Evolutionary conservation across 2,329 filamentous ascomycete genomes (phyloP).

Genomic region (Raffaelea deltoideospora): DNA sequence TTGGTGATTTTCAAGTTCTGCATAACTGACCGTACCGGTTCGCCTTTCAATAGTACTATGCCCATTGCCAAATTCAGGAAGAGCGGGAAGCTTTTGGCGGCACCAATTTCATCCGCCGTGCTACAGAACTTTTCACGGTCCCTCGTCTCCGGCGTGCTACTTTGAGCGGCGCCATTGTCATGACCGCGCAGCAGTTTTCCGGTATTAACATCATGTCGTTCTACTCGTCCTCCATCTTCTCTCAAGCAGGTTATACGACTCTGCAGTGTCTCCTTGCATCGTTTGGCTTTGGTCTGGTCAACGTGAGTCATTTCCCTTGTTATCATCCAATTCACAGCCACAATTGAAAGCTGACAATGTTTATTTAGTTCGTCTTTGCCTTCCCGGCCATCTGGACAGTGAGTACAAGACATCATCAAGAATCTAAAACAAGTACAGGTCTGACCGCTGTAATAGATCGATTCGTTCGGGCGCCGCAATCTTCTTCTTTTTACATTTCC

Average conservation of each 20-base stretch:
- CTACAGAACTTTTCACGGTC: slow-evolving; percentile 41
- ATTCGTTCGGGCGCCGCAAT: slow-evolving; percentile 47
- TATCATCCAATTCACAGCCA: no score
- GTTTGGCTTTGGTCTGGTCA: slow-evolving; percentile 35
- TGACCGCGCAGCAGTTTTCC: slow-evolving; percentile 51
- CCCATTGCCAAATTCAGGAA: slow-evolving; percentile 32
- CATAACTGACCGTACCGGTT: no score
- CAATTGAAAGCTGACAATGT: no score
- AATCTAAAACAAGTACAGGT: no score
- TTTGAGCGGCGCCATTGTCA: slow-evolving; percentile 50
- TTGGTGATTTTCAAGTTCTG: no score
- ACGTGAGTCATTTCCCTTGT: no score
- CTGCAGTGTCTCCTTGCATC: slow-evolving; percentile 25
- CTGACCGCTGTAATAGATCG: no score
- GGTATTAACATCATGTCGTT: slow-evolving; percentile 32
- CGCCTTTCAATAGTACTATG: no score
- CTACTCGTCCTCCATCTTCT: slow-evolving; percentile 31
- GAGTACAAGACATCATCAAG: no score
- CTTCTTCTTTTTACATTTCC: slow-evolving; percentile 52
- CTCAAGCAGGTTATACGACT: slow-evolving; percentile 22
- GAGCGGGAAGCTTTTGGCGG: slow-evolving; percentile 15
- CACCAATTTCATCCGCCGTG: slow-evolving; percentile 33
- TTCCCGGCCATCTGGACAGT: slow-evolving; percentile 50
- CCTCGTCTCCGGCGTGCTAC: slow-evolving; percentile 45
- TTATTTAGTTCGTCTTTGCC: slow-evolving; percentile 53